Evolutionary conservation across 2,329 filamentous ascomycete genomes (phyloP), one percentile per base, ranked within the genome.

Genomic region (Epicoccum nigrum): DNA sequence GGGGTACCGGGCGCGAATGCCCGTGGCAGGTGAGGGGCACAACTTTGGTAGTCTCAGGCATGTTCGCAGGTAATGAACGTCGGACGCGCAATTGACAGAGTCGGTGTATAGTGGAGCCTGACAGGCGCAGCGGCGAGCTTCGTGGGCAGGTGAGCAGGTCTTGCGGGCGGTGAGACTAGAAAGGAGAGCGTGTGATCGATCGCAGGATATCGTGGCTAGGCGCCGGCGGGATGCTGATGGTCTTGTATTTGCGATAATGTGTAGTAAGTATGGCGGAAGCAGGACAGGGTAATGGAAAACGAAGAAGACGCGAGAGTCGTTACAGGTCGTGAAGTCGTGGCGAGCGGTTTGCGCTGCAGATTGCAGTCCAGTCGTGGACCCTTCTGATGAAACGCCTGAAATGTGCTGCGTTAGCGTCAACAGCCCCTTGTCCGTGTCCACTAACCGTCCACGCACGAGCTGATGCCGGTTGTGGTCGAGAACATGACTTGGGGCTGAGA

Each of bases 21-120:
- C 92, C 92, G 74, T 97, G 92, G 75, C 92, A 97, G 60, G 92
- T 97, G 72, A 97, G 78, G 49, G 92, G 92, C 46, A 96, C 91
- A 51, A 92, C 90, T 64, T 80, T 80, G 41, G 76, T 78, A 20
- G 78, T 74, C 39, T 76, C 74, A 16, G 67, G 67, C 67, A 69
- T 69, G 13, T 33, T 67, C 51, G 12, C 37, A 51, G 20, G 41
- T 34, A 51, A 45, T 35, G 38, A 38, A 45, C 34, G 35, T 31
- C 32, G 41, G 35, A 39, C 33, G 49, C 39, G 33, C 8, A 7
- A 15, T 43, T 16, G 33, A 39, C 41, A 21, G 17, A 19, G 30
- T 38, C 25, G 17, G 28, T 20, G 23, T 31, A 34, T 44, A 46
- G 38, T 30, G 16, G 15, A 21, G 32, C 31, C 25, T 33, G 12